phyloP scores from a whole-genome alignment of 805 yeast genomes.

The Candida coquimbonensis region DNA sequence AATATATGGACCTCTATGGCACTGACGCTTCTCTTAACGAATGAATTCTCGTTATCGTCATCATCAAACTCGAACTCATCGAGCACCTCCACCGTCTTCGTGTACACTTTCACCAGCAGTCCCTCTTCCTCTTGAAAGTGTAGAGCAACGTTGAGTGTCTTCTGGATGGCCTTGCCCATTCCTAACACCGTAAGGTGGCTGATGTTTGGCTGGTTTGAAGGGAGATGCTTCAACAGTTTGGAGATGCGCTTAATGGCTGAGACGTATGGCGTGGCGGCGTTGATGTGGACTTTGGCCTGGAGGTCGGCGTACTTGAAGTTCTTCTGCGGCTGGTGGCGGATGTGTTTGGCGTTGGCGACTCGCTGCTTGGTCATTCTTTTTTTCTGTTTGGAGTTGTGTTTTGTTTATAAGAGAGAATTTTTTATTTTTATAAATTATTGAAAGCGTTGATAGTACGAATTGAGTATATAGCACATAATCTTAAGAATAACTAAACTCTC shows the following conservation, averaged over 20 bases:
- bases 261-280: constrained; percentile 62
- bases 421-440: not conserved
- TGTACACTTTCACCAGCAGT: constrained; percentile 49
- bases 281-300: constrained; percentile 48
- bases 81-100: constrained; percentile 60
- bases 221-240: constrained; percentile 42
- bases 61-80: constrained; percentile 52
- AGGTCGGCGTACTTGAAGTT: constrained; percentile 35
- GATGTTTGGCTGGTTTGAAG: constrained; percentile 34
- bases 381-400: constrained; percentile 5
- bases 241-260: constrained; percentile 63
- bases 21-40: constrained; percentile 32
- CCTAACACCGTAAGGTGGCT: constrained; percentile 55
- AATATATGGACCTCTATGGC: constrained; percentile 37
- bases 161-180: constrained; percentile 68
- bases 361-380: constrained; percentile 6
- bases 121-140: constrained; percentile 47
- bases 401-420: not conserved
- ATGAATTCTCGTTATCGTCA: constrained; percentile 25
- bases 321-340: constrained; percentile 50
- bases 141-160: constrained; percentile 53
- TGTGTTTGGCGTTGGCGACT: constrained; percentile 27
- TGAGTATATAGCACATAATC: too few species aligned
- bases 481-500: not conserved
- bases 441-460: too few species aligned